Conservation (phyloP, 139 green algal genomes). For the Astrephomene gubernaculifera region DNA sequence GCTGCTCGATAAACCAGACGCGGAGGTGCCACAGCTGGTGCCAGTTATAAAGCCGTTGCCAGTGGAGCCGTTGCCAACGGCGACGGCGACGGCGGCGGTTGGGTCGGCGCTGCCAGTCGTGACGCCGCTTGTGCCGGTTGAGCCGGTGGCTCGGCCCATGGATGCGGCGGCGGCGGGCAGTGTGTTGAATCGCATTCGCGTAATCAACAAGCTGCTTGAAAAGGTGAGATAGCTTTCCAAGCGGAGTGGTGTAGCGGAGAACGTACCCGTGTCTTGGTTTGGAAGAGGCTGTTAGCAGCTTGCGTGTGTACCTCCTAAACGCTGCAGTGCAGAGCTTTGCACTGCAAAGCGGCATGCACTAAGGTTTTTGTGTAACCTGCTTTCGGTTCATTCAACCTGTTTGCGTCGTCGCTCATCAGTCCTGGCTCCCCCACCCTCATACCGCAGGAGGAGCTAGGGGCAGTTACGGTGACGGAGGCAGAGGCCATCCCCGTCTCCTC, state of each 20-base stretch:
- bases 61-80: background rate
- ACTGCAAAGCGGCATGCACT: too few species aligned
- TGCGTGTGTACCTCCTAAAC: too few species aligned
- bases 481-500: too few species aligned
- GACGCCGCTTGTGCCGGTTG: background rate
- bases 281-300: too few species aligned
- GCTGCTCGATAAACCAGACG: background rate
- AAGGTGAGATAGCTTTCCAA: background rate
- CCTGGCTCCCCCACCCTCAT: too few species aligned
- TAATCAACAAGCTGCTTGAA: constrained; percentile 31
- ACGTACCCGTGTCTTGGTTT: too few species aligned
- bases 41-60: background rate
- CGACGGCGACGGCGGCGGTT: background rate
- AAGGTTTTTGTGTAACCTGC: too few species aligned
- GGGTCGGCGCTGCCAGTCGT: background rate
- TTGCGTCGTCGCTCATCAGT: too few species aligned
- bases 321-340: too few species aligned
- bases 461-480: too few species aligned
- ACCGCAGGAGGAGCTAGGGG: constrained; percentile 26
- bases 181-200: constrained; percentile 25
- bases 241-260: too few species aligned
- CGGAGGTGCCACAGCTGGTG: background rate
- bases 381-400: too few species aligned
- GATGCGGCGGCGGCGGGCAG: background rate
- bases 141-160: background rate